Conservation (phyloP, 345 rosid genomes). For the Lepidium didymum region DNA sequence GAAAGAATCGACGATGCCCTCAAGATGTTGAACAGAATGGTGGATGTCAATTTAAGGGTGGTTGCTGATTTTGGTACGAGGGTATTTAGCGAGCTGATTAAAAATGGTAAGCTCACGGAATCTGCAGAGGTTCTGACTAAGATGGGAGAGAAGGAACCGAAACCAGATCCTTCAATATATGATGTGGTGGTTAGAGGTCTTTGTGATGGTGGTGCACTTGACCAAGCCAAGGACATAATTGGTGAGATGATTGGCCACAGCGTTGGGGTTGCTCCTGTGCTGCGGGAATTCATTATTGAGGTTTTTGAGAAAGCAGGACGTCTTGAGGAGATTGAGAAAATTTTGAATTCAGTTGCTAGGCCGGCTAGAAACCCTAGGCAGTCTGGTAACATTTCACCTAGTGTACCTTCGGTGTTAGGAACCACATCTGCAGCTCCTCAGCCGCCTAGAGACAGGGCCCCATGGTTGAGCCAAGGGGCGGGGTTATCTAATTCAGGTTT, state of each 20-base stretch:
- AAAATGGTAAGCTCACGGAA: slow-evolving; percentile 63
- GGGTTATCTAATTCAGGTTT: slow-evolving; percentile 23
- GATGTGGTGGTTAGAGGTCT: slow-evolving; percentile 84
- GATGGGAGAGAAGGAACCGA: slow-evolving; percentile 92
- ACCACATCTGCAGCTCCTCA: slow-evolving; percentile 4
- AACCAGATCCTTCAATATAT: slow-evolving; percentile 77
- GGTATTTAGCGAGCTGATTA: slow-evolving; percentile 63
- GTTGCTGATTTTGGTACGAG: slow-evolving; percentile 76
- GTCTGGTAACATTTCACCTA: slow-evolving; percentile 22
- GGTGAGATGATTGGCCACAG: slow-evolving; percentile 61
- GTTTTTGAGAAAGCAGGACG: slow-evolving; percentile 53
- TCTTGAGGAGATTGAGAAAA: slow-evolving; percentile 56
- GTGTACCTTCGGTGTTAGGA: slow-evolving; percentile 6
- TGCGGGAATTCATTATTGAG: slow-evolving; percentile 42
- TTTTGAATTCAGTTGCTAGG: slow-evolving; percentile 48
- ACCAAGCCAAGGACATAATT: slow-evolving; percentile 39
- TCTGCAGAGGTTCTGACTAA: slow-evolving; percentile 58
- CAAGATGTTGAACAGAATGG: slow-evolving; percentile 56
- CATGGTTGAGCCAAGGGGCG: slow-evolving; percentile 11
- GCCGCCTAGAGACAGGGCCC: slow-evolving; percentile 17
- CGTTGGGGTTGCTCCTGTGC: slow-evolving; percentile 57
- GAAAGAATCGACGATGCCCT: slow-evolving; percentile 70
- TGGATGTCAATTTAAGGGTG: slow-evolving; percentile 68
- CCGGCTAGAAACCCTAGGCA: slow-evolving; percentile 20
- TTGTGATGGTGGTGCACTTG: slow-evolving; percentile 59